These are phyloP conservation scores for Orbilia blumenaviensis DNA, from an alignment of 2,329 filamentous ascomycete species.

Conservation along the genomic window DNA sequence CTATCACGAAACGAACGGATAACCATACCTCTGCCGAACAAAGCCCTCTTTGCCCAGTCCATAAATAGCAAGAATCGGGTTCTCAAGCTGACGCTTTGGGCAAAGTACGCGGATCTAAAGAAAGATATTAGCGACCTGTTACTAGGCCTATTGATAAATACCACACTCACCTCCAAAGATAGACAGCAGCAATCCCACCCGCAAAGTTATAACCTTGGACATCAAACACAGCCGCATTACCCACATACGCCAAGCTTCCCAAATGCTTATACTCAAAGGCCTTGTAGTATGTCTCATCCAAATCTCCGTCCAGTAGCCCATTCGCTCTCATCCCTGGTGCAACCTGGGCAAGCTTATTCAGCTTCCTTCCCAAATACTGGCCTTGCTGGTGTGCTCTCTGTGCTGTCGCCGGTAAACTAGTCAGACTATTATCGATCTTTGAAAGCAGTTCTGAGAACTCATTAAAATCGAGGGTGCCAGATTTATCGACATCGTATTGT, in stretches of 20 bases:
- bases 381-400: constrained; percentile 97
- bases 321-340: constrained; percentile 80
- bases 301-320: constrained; percentile 83
- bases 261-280: constrained; percentile 94
- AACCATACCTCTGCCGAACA: constrained; percentile 93
- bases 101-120: constrained; percentile 76
- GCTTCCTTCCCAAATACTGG: constrained; percentile 87
- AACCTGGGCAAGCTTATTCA: constrained; percentile 86
- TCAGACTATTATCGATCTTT: constrained; percentile 94
- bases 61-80: constrained; percentile 90
- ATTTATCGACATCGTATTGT: constrained; percentile 91
- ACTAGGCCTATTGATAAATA: background rate
- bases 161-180: constrained; percentile 82
- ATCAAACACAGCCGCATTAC: constrained; percentile 96
- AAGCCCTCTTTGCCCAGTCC: constrained; percentile 97
- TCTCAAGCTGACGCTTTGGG: constrained; percentile 91
- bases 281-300: constrained; percentile 91
- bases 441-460: constrained; percentile 87
- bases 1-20: background rate
- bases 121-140: background rate
- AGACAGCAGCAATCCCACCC: constrained; percentile 90
- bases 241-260: constrained; percentile 91
- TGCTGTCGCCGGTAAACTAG: constrained; percentile 90
- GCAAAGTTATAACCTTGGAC: constrained; percentile 72
- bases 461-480: constrained; percentile 90